phyloP scores from a whole-genome alignment of 2,329 filamentous ascomycete species.

The Xylaria sp. region DNA sequence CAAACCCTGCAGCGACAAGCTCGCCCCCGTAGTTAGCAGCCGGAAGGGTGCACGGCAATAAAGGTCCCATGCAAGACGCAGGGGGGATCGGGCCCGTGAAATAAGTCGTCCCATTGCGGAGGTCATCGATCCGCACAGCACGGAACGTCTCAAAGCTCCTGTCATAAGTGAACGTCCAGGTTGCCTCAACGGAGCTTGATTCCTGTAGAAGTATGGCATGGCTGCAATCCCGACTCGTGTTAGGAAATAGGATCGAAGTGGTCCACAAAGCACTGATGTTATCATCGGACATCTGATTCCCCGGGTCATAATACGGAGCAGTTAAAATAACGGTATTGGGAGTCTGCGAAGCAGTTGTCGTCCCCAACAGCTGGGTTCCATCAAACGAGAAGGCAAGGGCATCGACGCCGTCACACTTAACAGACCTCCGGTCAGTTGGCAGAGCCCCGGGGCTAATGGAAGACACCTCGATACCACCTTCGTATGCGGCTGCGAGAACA shows the following conservation, averaged over 20 bases:
- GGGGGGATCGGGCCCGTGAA: constrained; percentile 71
- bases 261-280: constrained; percentile 79
- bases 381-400: constrained; percentile 75
- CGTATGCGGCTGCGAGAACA: constrained; percentile 82
- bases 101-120: constrained; percentile 76
- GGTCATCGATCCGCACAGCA: constrained; percentile 73
- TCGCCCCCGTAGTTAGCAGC: constrained; percentile 71
- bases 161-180: constrained; percentile 80
- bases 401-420: constrained; percentile 79
- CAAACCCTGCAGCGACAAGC: constrained; percentile 73
- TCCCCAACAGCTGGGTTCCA: constrained; percentile 77
- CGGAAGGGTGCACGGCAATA: constrained; percentile 70
- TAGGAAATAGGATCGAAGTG: constrained; percentile 81
- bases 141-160: constrained; percentile 76
- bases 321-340: constrained; percentile 76
- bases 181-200: constrained; percentile 64
- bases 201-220: constrained; percentile 72
- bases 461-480: constrained; percentile 86
- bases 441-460: constrained; percentile 68
- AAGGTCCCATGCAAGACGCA: constrained; percentile 54
- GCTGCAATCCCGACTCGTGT: constrained; percentile 77
- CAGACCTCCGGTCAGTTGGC: constrained; percentile 69
- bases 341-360: constrained; percentile 65
- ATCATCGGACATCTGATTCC: constrained; percentile 65
- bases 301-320: constrained; percentile 77